Base-by-base conservation (phyloP, 148 eudicot genomes). In the Beta vulgaris region DNA sequence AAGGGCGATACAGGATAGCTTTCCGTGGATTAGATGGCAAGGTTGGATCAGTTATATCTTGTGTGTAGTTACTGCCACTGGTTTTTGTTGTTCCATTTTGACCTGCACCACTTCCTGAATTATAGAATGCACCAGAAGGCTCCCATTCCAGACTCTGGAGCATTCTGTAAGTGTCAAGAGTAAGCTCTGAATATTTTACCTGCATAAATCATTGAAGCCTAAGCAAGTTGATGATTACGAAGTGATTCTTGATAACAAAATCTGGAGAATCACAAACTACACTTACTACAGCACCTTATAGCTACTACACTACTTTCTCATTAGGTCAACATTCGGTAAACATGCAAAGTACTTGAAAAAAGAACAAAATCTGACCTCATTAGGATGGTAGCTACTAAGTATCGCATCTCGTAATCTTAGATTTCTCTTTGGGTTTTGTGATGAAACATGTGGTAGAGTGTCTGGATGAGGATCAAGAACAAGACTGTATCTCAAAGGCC, bases 111-210 rank as follows among this genome's bases (percentile, higher is more conserved):
- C 80, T 79, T 82, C 82, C 88, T 76, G 88, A 68, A 70, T 88
- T 84, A 82, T 93, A 93, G 77, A 91, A 93, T 34, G 88, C 83
- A 53, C 98, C 98, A 72, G 92, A 87, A 39, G 98, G 93, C 82
- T 93, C 98, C 98, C 98, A 93, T 79, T 93, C 98, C 74, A 93
- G 86, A 80, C 87, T 84, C 76, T 93, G 98, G 76, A 91, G 92
- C 92, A 93, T 91, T 82, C 91, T 83, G 83, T 87, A 93, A 68
- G 88, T 88, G 79, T 93, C 97, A 63, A 93, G 82, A 34, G 93
- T 89, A 76, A 93, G 88, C 86, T 93, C 98, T 51, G 96, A 88
- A 78, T 84, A 91, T 77, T 93, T 93, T 60, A 91, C 86, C 98
- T 93, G 84, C 77, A 69, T 68, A 73, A 81, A 49, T 26, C 19